Evolutionary conservation across 371 early-diverging fungal species (phyloP).

Genomic region (Apophysomyces sp.): DNA sequence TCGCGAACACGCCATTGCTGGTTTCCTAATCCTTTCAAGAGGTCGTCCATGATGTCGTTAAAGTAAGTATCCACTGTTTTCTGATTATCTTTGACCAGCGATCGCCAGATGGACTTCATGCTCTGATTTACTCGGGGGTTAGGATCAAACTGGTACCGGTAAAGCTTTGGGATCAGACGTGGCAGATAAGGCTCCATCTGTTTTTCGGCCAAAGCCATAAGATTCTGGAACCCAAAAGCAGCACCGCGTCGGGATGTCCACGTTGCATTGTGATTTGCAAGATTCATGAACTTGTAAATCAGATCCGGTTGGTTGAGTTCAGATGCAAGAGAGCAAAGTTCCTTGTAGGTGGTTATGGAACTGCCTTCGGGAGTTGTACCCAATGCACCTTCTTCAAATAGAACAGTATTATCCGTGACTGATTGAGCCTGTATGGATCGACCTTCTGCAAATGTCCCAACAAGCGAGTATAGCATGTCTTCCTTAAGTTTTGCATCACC

Average conservation of each 20-base stretch:
- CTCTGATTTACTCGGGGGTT: conserved; percentile 81
- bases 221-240: conserved; percentile 81
- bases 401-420: conserved; percentile 74
- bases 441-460: conserved; percentile 63
- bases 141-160: conserved; percentile 86
- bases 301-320: conserved; percentile 93
- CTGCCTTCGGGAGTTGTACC: conserved; percentile 84
- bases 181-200: conserved; percentile 78
- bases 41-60: conserved; percentile 77
- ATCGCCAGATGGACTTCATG: conserved; percentile 91
- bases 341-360: conserved; percentile 80
- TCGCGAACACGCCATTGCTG: conserved; percentile 90
- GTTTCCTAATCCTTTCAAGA: conserved; percentile 74
- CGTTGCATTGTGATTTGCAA: conserved; percentile 88
- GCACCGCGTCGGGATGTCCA: conserved; percentile 93
- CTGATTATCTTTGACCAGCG: conserved; percentile 74
- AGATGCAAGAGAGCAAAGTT: conserved; percentile 83
- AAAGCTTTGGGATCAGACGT: conserved; percentile 80
- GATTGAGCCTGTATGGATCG: conserved; percentile 61
- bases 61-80: conserved; percentile 80
- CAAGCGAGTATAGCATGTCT: conserved; percentile 60
- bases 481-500: conserved; percentile 73
- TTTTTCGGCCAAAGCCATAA: conserved; percentile 77
- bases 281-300: conserved; percentile 93
- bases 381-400: conserved; percentile 71